Conservation (phyloP, 2,329 filamentous ascomycete genomes). For the Penicillium sp. region DNA sequence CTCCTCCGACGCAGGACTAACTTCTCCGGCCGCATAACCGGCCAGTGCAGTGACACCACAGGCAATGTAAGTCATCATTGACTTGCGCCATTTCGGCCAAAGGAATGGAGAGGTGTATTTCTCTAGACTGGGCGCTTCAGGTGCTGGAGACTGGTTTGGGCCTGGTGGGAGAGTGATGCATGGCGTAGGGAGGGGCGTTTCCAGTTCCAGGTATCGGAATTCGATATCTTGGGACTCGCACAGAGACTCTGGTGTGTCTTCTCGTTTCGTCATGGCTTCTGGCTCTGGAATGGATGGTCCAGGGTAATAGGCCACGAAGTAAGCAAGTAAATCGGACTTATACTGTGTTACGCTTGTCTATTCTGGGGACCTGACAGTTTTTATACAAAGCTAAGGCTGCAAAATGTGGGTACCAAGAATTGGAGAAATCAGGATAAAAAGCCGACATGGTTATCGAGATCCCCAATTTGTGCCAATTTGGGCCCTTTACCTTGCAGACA, state of each 20-base stretch:
- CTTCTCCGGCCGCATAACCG: constrained; percentile 79
- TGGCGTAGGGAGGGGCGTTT: constrained; percentile 58
- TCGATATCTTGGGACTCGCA: constrained; percentile 43
- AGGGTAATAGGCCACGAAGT: background rate
- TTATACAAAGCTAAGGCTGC: background rate
- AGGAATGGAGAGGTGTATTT: constrained; percentile 70
- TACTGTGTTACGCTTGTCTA: background rate
- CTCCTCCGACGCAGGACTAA: constrained; percentile 68
- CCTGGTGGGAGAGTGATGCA: constrained; percentile 33
- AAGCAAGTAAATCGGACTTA: background rate
- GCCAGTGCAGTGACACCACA: constrained; percentile 76
- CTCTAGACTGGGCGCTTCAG: constrained; percentile 65
- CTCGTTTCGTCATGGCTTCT: constrained; percentile 15
- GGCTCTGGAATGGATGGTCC: constrained; percentile 2
- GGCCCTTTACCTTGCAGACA: background rate
- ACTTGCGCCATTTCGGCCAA: constrained; percentile 72
- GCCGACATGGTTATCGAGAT: background rate
- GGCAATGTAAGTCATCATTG: constrained; percentile 69
- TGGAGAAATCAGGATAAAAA: background rate
- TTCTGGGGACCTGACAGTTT: background rate
- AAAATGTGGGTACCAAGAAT: background rate
- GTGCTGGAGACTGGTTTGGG: constrained; percentile 44
- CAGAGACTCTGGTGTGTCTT: constrained; percentile 15
- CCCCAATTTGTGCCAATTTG: background rate
- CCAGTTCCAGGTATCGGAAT: constrained; percentile 64